Conservation (phyloP, 1,284 basidiomycete genomes). For the Ceratobasidium sp. region DNA sequence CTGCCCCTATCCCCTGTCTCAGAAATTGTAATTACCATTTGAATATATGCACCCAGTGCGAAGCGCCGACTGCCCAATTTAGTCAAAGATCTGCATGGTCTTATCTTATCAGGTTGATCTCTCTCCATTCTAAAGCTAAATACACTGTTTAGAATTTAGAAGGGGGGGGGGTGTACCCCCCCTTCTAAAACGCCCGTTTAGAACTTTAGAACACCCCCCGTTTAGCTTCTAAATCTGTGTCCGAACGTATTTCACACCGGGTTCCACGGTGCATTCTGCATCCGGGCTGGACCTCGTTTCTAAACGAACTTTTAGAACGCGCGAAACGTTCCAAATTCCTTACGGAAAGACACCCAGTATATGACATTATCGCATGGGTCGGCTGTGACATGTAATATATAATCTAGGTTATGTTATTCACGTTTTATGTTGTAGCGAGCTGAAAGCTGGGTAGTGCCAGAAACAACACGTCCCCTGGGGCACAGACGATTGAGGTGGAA, state of each 20-base stretch:
- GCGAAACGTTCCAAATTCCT: neutral
- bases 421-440: too few relatives aligned
- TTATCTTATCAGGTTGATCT: conserved; percentile 7
- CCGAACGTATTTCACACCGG: neutral
- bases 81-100: neutral
- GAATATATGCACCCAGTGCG: neutral
- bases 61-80: neutral
- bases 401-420: too few relatives aligned
- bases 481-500: conserved; percentile 35
- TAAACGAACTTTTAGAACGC: neutral
- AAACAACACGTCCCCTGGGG: conserved; percentile 23
- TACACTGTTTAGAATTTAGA: neutral
- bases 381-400: too few relatives aligned
- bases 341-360: conserved; percentile 1
- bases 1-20: too few relatives aligned
- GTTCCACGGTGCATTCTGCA: neutral
- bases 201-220: conserved; percentile 1
- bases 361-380: too few relatives aligned
- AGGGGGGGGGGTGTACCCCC: neutral
- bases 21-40: too few relatives aligned
- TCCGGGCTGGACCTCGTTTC: neutral
- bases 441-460: conserved; percentile 7
- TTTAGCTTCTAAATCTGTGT: neutral
- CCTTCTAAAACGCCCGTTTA: neutral
- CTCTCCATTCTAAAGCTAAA: neutral